Evolutionary conservation across 2,329 filamentous ascomycete genomes (phyloP), one percentile per base, ranked within the genome.

Genomic region (Beauveria sp.): DNA sequence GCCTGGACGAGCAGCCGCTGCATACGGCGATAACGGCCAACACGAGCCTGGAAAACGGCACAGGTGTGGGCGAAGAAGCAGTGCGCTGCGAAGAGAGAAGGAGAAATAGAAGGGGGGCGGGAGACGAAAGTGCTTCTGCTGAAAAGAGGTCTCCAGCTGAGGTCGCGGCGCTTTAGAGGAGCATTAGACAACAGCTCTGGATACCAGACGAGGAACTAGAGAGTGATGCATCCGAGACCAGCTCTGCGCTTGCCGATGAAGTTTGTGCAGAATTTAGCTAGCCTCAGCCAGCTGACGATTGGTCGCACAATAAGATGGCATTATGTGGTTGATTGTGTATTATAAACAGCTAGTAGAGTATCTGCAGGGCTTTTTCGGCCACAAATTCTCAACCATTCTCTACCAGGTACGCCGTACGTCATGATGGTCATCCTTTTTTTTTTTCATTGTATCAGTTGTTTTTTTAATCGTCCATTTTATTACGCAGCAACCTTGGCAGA

Each of bases 401-500:
- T 56, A 51, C 52, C 53, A 31, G 12, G 57, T 57, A 57, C 52
- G 38, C 60, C 34, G 40, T 49, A 38, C 31, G 31, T 57, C 52
- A 42, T 62, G 52, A 62, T 58, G 51, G 14, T 64, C 52, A 46
- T 60, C 51, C 26, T 45, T 52, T 12, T 26, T 57, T 56, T 57
- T 56, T 50, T 31, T 12, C 14, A 49, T 53, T 43, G 38, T 49
- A 50, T 42, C 51, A 50, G 38, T 57, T 24, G 9, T 58, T 6
- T 16, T 18, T 24, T 46, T 9, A 16, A 5, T 16, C 5, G 16
- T 52, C 61, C 67, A 76, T 65, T 20, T 34, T 49, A 53, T 61
- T 67, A 76, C 64, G 83, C 80, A 64, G 87, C 81, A 65, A 91
- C 91, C 80, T 93, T 96, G 40, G 93, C 84, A 66, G 85, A 88